Evolutionary conservation across 2,329 filamentous ascomycete species (phyloP).

Genomic region (Scedosporium minutisporum): DNA sequence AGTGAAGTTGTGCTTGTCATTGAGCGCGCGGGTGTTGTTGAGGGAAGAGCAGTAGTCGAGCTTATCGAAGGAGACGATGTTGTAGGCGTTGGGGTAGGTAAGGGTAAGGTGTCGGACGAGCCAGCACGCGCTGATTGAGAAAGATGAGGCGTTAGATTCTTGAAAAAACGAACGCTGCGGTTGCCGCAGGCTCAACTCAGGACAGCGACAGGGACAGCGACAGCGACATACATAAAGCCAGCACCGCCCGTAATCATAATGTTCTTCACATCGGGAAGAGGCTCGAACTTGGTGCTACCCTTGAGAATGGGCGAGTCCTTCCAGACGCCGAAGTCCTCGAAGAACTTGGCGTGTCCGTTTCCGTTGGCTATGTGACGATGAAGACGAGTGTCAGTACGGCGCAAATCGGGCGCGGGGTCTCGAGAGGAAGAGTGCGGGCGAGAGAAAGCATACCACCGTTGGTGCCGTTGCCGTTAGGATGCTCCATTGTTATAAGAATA

Average conservation of each 20-base stretch:
- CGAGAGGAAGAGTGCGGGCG: slow-evolving; percentile 7
- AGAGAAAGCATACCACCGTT: background rate
- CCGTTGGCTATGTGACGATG: slow-evolving; percentile 13
- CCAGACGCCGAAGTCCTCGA: slow-evolving; percentile 57
- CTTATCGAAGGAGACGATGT: slow-evolving; percentile 76
- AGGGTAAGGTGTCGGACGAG: slow-evolving; percentile 67
- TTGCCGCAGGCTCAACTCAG: background rate
- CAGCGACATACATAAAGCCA: slow-evolving; percentile 64
- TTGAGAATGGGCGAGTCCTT: slow-evolving; percentile 60
- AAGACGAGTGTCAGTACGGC: slow-evolving; percentile 4
- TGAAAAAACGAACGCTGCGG: too few relatives aligned
- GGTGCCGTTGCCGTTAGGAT: background rate
- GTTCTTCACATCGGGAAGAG: slow-evolving; percentile 60
- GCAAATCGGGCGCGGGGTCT: background rate
- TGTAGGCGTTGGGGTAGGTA: slow-evolving; percentile 66
- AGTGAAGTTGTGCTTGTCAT: slow-evolving; percentile 60
- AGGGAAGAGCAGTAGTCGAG: slow-evolving; percentile 73
- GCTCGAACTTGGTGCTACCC: slow-evolving; percentile 61
- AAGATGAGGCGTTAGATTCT: background rate
- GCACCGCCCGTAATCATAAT: slow-evolving; percentile 79
- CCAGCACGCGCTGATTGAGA: slow-evolving; percentile 60
- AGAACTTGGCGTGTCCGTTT: slow-evolving; percentile 29
- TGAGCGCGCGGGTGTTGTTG: slow-evolving; percentile 66
- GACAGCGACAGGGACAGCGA: slow-evolving; percentile 25
- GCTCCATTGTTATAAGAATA: background rate